phyloP scores from a whole-genome alignment of 2,329 filamentous ascomycete species.

The Aspergillus latus region DNA sequence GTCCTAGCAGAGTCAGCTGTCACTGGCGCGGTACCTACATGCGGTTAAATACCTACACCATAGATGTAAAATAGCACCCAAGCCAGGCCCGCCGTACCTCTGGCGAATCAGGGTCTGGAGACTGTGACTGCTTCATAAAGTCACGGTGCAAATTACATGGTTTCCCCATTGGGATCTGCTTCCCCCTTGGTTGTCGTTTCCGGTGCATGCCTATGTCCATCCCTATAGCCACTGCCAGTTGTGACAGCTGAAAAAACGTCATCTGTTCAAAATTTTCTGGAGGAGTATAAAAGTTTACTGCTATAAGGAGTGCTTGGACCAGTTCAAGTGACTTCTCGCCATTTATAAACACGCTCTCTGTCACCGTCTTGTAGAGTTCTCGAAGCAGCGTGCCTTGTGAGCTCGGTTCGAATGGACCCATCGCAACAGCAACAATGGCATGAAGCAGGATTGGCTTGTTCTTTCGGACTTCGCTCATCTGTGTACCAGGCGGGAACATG shows the following conservation, averaged over 20 bases:
- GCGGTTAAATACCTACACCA: conserved; percentile 43
- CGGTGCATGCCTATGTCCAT: conserved; percentile 78
- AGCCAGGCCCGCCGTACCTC: conserved; percentile 61
- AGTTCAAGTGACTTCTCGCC: conserved; percentile 82
- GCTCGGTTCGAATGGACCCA: conserved; percentile 53
- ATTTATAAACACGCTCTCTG: conserved; percentile 70
- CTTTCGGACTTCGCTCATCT: conserved; percentile 55
- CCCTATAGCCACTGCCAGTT: conserved; percentile 77
- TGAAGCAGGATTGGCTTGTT: conserved; percentile 62
- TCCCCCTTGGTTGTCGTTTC: conserved; percentile 28
- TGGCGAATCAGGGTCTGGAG: conserved; percentile 52
- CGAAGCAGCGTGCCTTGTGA: conserved; percentile 63
- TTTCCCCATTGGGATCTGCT: conserved; percentile 27
- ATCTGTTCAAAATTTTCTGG: conserved; percentile 81
- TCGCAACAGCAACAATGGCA: conserved; percentile 56
- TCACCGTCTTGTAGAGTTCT: conserved; percentile 70
- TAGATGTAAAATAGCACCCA: conserved; percentile 61
- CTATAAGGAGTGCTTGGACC: conserved; percentile 73
- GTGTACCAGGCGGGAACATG: conserved; percentile 56
- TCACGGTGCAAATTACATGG: conserved; percentile 39
- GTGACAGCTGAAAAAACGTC: conserved; percentile 85
- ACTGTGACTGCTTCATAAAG: conserved; percentile 38
- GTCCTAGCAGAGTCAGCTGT: conserved; percentile 41
- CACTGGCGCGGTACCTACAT: background rate
- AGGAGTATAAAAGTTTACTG: conserved; percentile 81